phyloP scores from a whole-genome alignment of 306 rosid species.

The Sphenostylis stenocarpa region DNA sequence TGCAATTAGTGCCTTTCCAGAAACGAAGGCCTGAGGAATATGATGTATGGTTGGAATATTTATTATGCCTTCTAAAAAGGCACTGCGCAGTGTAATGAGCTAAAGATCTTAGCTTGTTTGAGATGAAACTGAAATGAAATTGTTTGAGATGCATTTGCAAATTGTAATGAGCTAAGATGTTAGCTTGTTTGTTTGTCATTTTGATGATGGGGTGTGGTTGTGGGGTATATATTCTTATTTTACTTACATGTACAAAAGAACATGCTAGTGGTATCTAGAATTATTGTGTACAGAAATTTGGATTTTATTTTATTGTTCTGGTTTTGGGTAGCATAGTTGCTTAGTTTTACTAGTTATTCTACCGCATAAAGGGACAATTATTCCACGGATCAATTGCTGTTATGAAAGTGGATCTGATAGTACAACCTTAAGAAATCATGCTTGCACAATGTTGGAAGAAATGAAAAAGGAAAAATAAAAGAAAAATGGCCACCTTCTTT shows the following conservation, averaged over 20 bases:
- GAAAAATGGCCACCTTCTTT: not conserved
- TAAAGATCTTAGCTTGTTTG: not conserved
- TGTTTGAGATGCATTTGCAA: not conserved
- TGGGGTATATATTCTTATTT: constrained; percentile 16
- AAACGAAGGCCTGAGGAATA: constrained; percentile 11
- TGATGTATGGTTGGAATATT: not conserved
- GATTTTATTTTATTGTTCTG: not conserved
- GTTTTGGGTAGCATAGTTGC: not conserved
- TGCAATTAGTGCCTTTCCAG: not conserved
- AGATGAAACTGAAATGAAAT: not conserved
- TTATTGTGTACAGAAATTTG: not conserved
- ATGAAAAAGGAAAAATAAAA: not conserved
- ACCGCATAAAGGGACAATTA: not conserved
- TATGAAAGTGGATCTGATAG: not conserved
- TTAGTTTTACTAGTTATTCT: not conserved
- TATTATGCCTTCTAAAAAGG: not conserved
- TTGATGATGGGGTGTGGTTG: not conserved
- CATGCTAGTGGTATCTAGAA: not conserved
- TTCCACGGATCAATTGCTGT: constrained; percentile 1
- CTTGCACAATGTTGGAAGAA: not conserved
- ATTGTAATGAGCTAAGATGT: not conserved
- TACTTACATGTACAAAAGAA: constrained; percentile 16
- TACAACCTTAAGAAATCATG: not conserved
- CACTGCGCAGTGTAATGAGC: constrained; percentile 1
- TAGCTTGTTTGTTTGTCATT: not conserved